Evolutionary conservation across 176 grass and related monocot genomes (phyloP), one percentile per base, ranked within the genome.

Genomic region (Ensete glaucum): DNA sequence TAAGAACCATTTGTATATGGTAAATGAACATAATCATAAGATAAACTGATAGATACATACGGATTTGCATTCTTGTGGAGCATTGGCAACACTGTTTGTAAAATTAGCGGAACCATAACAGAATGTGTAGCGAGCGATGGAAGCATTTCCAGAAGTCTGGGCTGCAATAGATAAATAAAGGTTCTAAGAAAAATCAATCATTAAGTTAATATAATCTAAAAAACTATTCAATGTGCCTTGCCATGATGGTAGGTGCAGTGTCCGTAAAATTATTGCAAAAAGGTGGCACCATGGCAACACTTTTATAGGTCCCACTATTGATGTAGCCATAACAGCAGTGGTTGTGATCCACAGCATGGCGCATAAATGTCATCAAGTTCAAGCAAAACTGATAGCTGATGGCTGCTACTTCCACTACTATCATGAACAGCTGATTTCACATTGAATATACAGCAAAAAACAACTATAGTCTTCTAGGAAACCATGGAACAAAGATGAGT

Each of bases 11-110:
- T 10, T 11, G 2, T 67, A 34, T 67, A 67, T 67, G n/a, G 34
- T 22, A 67, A 29, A 16, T 23, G 64, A 65, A 65, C 21, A 50
- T 70, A 70, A 50, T 10, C 50, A 70, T 9, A 70, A 65, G 43
- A 52, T 74, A 26, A 20, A 52, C 49, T 65, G 29, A 34, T 5
- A 34, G 29, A 34, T 34, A 52, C 75, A 65, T 64, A 77, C 90
- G 76, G 76, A 55, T 89, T 87, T 75, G 82, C 27, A 72, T 91
- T 84, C 49, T 67, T 85, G 25, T 84, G 89, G 82, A 98, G 90
- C 88, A 98, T 93, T 59, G 94, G 86, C 13, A 82, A 67, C 79
- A 98, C 53, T 64, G 82, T 93, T 76, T 93, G 94, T 24, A 93
- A 54, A 62, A 89, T 75, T 50, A 98, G 53, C 76, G 94, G 94